Evolutionary conservation across 2,329 filamentous ascomycete genomes (phyloP).

Genomic region (Alternaria solani): DNA sequence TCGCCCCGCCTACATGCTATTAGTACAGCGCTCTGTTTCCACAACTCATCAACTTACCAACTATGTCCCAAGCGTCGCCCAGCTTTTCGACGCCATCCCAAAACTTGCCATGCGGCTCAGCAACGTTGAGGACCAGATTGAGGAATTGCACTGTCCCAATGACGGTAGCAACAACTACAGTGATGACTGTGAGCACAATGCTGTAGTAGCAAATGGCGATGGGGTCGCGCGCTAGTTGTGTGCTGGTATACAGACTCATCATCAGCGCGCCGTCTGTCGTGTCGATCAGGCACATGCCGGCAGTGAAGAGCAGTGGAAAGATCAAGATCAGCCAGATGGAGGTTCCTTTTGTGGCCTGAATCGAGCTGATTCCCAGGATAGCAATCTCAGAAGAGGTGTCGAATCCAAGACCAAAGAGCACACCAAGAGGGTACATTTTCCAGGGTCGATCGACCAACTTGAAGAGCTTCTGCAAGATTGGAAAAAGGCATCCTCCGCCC

Average conservation of each 20-base stretch:
- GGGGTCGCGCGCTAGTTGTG: conserved; percentile 76
- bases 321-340: conserved; percentile 94
- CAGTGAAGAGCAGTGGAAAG: conserved; percentile 89
- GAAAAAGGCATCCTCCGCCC: conserved; percentile 77
- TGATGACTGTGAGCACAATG: conserved; percentile 83
- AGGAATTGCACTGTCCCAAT: conserved; percentile 88
- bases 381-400: conserved; percentile 96
- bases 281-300: conserved; percentile 94
- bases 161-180: conserved; percentile 81
- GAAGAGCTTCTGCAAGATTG: conserved; percentile 78
- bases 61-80: conserved; percentile 48
- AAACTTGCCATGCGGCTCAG: conserved; percentile 76
- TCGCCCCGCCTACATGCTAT: conserved; percentile 64
- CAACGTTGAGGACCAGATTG: conserved; percentile 78
- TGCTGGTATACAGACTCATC: conserved; percentile 91
- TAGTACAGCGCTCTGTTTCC: not conserved
- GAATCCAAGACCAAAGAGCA: conserved; percentile 89
- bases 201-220: conserved; percentile 97
- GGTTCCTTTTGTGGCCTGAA: conserved; percentile 85
- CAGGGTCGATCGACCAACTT: conserved; percentile 76
- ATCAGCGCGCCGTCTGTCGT: conserved; percentile 93
- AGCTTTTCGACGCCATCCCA: conserved; percentile 82
- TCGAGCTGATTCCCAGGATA: conserved; percentile 84
- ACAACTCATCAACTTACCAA: conserved; percentile 32
- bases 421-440: conserved; percentile 95